Evolutionary conservation across 768 basidiomycete species (phyloP).

Genomic region (Russula emetica): DNA sequence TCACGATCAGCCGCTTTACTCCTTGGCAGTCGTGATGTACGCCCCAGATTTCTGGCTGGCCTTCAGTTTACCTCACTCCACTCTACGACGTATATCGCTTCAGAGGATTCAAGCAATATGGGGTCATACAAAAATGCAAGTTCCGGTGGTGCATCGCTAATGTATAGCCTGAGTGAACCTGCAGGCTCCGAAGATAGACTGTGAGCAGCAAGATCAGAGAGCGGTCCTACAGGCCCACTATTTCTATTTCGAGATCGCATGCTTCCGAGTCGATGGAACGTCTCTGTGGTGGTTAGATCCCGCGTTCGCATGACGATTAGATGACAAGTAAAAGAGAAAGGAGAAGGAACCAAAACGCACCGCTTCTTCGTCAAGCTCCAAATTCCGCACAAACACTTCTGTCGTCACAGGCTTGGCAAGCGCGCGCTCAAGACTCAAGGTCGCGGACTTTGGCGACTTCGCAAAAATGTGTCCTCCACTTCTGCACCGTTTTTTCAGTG

Average conservation of each 20-base stretch:
- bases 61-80: constrained; percentile 44
- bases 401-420: constrained; percentile 35
- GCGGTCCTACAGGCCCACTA: neutral
- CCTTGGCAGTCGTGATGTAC: constrained; percentile 35
- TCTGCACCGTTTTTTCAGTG: constrained; percentile 21
- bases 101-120: constrained; percentile 47
- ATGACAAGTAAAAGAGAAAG: neutral
- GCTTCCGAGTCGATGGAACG: constrained; percentile 35
- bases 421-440: constrained; percentile 30
- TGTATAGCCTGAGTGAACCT: constrained; percentile 38
- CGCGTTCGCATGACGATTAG: neutral
- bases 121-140: constrained; percentile 55
- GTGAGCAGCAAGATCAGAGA: neutral
- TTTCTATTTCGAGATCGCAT: constrained; percentile 7
- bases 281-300: neutral
- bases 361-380: constrained; percentile 40
- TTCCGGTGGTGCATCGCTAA: constrained; percentile 37
- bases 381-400: constrained; percentile 29
- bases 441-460: constrained; percentile 38
- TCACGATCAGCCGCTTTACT: neutral
- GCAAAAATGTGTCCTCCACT: constrained; percentile 44
- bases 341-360: constrained; percentile 36
- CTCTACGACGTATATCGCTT: constrained; percentile 45
- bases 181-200: constrained; percentile 17
- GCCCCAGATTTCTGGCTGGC: constrained; percentile 35